A percentile compares a stretch with the other conserved stretches of the same genome.
phyloP scores from a whole-genome alignment of 148 eudicot genomes.

The Limonium bicolor region DNA sequence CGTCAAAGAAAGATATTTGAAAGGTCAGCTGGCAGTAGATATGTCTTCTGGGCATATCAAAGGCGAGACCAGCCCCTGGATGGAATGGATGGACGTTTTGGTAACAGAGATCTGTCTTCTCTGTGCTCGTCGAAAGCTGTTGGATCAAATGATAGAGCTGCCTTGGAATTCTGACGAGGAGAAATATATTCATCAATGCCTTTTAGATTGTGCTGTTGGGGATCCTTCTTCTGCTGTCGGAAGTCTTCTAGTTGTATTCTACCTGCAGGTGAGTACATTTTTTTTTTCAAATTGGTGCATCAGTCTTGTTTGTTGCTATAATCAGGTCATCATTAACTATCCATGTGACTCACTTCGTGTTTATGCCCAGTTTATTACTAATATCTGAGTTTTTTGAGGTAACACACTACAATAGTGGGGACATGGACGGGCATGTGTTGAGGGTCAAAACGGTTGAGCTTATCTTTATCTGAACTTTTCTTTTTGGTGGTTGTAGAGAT shows the following conservation, averaged over 20 bases:
- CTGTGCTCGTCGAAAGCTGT: slow-evolving; percentile 65
- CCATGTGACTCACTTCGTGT: not conserved
- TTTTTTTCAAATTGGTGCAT: not conserved
- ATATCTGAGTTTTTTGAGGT: not conserved
- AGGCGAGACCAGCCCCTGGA: slow-evolving; percentile 33
- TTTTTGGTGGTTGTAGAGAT: slow-evolving; percentile 33
- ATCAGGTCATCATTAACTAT: not conserved
- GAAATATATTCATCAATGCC: slow-evolving; percentile 63
- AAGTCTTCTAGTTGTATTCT: slow-evolving; percentile 91
- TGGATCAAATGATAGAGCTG: slow-evolving; percentile 74
- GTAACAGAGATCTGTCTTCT: slow-evolving; percentile 83
- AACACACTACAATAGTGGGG: not conserved
- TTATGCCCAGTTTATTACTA: too few species aligned
- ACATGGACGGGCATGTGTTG: not conserved
- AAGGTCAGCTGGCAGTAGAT: slow-evolving; percentile 14
- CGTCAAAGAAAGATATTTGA: slow-evolving; percentile 49
- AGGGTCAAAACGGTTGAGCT: not conserved
- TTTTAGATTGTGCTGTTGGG: slow-evolving; percentile 51
- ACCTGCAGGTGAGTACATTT: slow-evolving; percentile 52
- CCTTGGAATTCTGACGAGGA: slow-evolving; percentile 91
- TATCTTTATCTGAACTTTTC: not conserved
- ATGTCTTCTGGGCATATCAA: slow-evolving; percentile 19
- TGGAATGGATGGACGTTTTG: slow-evolving; percentile 62
- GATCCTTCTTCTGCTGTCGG: slow-evolving; percentile 48
- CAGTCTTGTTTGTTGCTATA: not conserved